Base-by-base conservation (phyloP, 2,329 filamentous ascomycete species). In the Aspergillus jensenii region DNA sequence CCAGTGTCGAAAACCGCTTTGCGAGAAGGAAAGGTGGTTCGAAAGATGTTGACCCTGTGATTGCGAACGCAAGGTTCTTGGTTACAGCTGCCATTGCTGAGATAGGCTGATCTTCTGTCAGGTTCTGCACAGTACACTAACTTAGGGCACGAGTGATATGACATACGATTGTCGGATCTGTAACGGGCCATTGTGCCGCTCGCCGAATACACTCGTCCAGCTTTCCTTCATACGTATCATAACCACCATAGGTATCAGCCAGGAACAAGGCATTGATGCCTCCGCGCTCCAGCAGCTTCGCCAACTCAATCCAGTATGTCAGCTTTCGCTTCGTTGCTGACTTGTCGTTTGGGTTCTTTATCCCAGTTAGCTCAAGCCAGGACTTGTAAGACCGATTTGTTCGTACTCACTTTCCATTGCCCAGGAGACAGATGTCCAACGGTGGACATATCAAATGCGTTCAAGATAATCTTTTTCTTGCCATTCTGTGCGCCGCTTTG, bases 11-110 rank as follows among this genome's bases (percentile, higher is more conserved):
- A 55, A 88, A 86, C 0, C 84, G 76, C 67, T 86, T 86, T 0
- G 85, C 86, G 1, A 88, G 73, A 1, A 87, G 69, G 58, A 86
- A 88, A 0, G 85, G 85, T 0, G 83, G 82, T 60, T 87, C 84
- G 57, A 86, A 88, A 0, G 83, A 83, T 2, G 85, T 87, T 0
- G 83, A 85, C 0, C 84, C 82, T 0, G 85, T 88, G 59, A 89
- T 85, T 1, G 80, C 86, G 62, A 88, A 88, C 0, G 79, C 77
- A 3, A 88, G 74, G 51, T 86, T 85, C 71, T 85, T 87, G 0
- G 86, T 88, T 31, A 87, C 85, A 0, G 85, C 84, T 3, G 85
- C 86, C 86, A 88, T 88, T 33, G 86, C 85, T 3, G 80, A 81
- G 55, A 88, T 86, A 3, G 84, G 83, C 82, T 85, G 54, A n/a